Conservation (phyloP, 2,329 filamentous ascomycete genomes). For the Aspergillus quadrilineatus region DNA sequence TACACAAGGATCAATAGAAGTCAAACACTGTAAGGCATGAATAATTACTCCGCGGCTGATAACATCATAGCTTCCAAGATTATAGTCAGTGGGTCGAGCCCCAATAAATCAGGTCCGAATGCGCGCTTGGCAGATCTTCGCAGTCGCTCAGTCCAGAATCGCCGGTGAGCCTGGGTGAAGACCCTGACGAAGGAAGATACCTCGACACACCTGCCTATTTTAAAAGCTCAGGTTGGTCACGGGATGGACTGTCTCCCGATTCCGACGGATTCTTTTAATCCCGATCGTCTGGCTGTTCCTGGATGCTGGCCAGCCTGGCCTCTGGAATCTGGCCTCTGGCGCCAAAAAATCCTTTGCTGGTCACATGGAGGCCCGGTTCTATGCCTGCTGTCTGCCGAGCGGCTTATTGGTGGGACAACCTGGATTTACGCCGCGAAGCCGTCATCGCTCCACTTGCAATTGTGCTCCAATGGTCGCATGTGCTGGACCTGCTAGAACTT, state of each 20-base stretch:
- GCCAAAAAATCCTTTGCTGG: slow-evolving; percentile 26
- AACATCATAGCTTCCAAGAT: slow-evolving; percentile 7
- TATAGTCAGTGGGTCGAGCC: slow-evolving; percentile 4
- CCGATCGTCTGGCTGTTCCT: background rate
- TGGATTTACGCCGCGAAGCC: slow-evolving; percentile 19
- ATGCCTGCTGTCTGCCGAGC: slow-evolving; percentile 22
- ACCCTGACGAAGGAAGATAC: background rate
- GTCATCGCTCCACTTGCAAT: slow-evolving; percentile 29
- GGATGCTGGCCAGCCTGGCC: background rate
- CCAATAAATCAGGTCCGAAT: slow-evolving; percentile 4
- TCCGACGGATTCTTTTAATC: background rate
- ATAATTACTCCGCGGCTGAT: background rate
- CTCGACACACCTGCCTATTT: slow-evolving; percentile 11
- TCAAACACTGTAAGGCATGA: background rate
- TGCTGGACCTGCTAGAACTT: slow-evolving; percentile 8
- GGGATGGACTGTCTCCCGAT: background rate
- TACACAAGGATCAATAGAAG: too few relatives aligned
- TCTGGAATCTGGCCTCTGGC: slow-evolving; percentile 2
- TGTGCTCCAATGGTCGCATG: slow-evolving; percentile 23
- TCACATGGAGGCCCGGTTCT: slow-evolving; percentile 28
- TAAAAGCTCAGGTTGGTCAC: background rate
- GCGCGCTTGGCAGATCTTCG: slow-evolving; percentile 5
- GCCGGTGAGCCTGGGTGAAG: background rate
- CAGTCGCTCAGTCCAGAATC: background rate
- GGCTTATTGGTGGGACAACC: slow-evolving; percentile 32